These are phyloP conservation scores for Lentinus polychrous DNA, from an alignment of 1,284 basidiomycete species.

Conservation along the genomic window DNA sequence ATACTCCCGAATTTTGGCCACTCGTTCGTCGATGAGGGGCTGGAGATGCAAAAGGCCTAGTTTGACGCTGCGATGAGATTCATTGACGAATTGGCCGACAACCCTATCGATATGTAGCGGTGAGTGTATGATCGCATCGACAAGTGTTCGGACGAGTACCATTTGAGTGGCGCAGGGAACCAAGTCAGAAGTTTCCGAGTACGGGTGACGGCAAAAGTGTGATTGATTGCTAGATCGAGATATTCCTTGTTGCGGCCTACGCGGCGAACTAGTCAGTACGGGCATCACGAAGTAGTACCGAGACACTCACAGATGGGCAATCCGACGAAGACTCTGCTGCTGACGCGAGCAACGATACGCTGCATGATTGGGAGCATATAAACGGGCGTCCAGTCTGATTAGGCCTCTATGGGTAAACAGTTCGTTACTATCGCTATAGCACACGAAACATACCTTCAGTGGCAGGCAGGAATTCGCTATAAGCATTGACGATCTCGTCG, in stretches of 20 bases:
- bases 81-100: conserved; percentile 3
- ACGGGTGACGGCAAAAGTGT: conserved; percentile 15
- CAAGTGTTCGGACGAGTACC: conserved; percentile 10
- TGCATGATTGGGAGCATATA: conserved; percentile 32
- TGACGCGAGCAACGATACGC: conserved; percentile 34
- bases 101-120: background rate
- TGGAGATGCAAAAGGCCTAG: background rate
- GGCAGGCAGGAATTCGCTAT: conserved; percentile 24
- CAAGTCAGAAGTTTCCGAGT: conserved; percentile 10
- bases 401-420: background rate
- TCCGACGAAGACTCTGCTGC: conserved; percentile 41
- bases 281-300: background rate
- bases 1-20: conserved; percentile 7
- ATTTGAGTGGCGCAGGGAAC: conserved; percentile 13
- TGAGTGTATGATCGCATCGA: background rate
- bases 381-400: conserved; percentile 21
- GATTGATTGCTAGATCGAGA: conserved; percentile 13
- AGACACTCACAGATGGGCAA: conserved; percentile 27
- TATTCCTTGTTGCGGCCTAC: conserved; percentile 19
- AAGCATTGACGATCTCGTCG: conserved; percentile 31
- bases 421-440: background rate
- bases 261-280: conserved; percentile 6
- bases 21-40: conserved; percentile 17
- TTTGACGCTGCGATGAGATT: conserved; percentile 7
- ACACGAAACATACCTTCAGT: conserved; percentile 6